Percentiles rank a stretch among this genome's conserved stretches.
phyloP scores from a whole-genome alignment of 257 asterid species.

The Lycium barbarum region DNA sequence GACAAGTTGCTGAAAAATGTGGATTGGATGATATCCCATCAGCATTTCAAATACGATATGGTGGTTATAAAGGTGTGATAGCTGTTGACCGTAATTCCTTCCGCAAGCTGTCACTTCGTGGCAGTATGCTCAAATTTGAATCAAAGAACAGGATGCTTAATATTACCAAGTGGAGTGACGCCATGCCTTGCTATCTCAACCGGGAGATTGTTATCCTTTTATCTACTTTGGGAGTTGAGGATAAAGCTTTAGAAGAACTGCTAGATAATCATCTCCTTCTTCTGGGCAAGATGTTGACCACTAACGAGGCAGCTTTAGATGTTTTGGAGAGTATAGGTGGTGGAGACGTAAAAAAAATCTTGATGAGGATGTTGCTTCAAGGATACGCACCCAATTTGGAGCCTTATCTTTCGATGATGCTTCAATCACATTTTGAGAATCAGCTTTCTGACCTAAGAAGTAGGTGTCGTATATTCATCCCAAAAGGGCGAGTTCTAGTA shows the following conservation, averaged over 20 bases:
- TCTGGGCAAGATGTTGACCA: constrained; percentile 63
- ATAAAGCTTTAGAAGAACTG: constrained; percentile 59
- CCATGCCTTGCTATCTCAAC: constrained; percentile 91
- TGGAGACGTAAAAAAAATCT: constrained; percentile 60
- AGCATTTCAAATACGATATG: constrained; percentile 93
- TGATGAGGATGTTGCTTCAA: constrained; percentile 68
- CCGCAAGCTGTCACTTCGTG: constrained; percentile 70
- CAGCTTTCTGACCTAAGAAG: constrained; percentile 79
- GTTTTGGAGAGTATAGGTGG: constrained; percentile 80
- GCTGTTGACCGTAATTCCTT: constrained; percentile 67
- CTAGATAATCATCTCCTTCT: constrained; percentile 63
- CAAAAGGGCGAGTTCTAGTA: constrained; percentile 79
- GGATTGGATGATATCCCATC: constrained; percentile 72
- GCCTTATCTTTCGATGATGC: constrained; percentile 83
- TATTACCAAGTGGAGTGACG: constrained; percentile 81
- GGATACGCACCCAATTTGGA: constrained; percentile 71
- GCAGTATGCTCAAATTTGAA: constrained; percentile 88
- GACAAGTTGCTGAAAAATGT: constrained; percentile 56
- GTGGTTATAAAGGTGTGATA: constrained; percentile 94
- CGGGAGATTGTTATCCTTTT: constrained; percentile 78
- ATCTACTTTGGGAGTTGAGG: constrained; percentile 83
- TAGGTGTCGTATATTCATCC: constrained; percentile 81
- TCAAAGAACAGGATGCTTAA: constrained; percentile 84
- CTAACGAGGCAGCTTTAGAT: constrained; percentile 61
- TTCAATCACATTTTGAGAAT: constrained; percentile 68